phyloP scores from a whole-genome alignment of 2,329 filamentous ascomycete species.

The Pseudogymnoascus sp. region DNA sequence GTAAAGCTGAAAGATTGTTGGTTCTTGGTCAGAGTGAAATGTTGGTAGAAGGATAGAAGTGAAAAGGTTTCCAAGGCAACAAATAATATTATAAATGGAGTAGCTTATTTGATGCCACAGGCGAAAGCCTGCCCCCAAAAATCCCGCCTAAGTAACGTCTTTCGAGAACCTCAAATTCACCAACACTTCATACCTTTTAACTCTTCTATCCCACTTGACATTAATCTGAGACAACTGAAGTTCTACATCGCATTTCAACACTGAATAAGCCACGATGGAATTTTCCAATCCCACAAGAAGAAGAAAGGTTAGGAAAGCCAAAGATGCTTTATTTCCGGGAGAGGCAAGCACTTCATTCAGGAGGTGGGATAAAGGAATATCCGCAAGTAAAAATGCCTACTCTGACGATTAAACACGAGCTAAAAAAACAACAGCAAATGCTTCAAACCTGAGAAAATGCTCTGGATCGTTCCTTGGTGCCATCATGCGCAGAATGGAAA shows the following conservation, averaged over 20 bases:
- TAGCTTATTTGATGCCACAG: not conserved
- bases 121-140: not conserved
- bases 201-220: not conserved
- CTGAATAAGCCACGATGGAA: not conserved
- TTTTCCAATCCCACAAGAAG: not conserved
- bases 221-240: not conserved
- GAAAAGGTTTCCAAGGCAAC: not conserved
- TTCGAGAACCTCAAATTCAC: not conserved
- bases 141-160: not conserved
- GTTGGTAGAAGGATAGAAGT: not conserved
- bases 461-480: not conserved
- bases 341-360: not conserved
- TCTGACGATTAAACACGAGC: not conserved
- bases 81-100: not conserved
- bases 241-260: not conserved
- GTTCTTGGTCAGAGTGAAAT: not conserved
- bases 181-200: not conserved
- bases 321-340: not conserved
- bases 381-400: not conserved
- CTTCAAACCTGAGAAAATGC: not conserved
- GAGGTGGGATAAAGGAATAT: not conserved
- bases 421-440: not conserved
- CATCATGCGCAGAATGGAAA: not conserved
- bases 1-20: not conserved
- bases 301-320: not conserved